A percentile compares a stretch with the other conserved stretches of the same genome.
These are phyloP conservation scores for Stentor roeselii DNA, from an alignment of 73 alveolate genomes.

Conservation along the genomic window DNA sequence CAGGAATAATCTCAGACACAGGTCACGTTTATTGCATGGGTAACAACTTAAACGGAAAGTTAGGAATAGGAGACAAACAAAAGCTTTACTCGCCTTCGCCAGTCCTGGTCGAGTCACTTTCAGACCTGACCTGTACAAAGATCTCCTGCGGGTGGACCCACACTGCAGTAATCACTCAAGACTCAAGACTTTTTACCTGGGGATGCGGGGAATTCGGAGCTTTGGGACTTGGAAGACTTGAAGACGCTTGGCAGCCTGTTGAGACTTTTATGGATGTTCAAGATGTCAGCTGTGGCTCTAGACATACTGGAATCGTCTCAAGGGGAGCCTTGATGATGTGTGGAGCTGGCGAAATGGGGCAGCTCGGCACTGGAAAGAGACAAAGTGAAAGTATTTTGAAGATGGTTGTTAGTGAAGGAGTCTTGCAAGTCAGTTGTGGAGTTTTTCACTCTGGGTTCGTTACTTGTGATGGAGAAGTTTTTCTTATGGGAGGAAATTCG, in stretches of 20 bases:
- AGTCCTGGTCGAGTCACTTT: constrained; percentile 44
- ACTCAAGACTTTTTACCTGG: constrained; percentile 57
- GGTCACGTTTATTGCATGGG: constrained; percentile 95
- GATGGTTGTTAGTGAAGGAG: constrained; percentile 24
- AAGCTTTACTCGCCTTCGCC: constrained; percentile 39
- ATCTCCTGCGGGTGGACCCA: constrained; percentile 56
- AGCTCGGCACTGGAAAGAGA: constrained; percentile 34
- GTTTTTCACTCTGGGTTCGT: constrained; percentile 73
- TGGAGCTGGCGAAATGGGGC: constrained; percentile 43
- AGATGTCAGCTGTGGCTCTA: constrained; percentile 39
- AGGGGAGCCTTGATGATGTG: constrained; percentile 16
- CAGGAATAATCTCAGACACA: constrained; percentile 53
- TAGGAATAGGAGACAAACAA: constrained; percentile 84
- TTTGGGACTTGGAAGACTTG: constrained; percentile 32
- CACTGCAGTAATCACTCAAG: constrained; percentile 37
- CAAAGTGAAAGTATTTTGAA: constrained; percentile 27
- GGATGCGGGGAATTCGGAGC: constrained; percentile 62
- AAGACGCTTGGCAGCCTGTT: not conserved
- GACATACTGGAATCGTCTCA: constrained; percentile 36
- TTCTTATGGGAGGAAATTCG: constrained; percentile 73
- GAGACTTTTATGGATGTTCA: not conserved
- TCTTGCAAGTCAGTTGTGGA: constrained; percentile 74
- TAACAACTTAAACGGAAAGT: constrained; percentile 78
- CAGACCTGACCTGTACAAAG: constrained; percentile 29
- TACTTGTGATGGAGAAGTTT: constrained; percentile 69